Percentiles rank a stretch among this genome's conserved stretches.
Evolutionary conservation across 2,329 filamentous ascomycete species (phyloP).

Genomic region (Fusarium sp.): DNA sequence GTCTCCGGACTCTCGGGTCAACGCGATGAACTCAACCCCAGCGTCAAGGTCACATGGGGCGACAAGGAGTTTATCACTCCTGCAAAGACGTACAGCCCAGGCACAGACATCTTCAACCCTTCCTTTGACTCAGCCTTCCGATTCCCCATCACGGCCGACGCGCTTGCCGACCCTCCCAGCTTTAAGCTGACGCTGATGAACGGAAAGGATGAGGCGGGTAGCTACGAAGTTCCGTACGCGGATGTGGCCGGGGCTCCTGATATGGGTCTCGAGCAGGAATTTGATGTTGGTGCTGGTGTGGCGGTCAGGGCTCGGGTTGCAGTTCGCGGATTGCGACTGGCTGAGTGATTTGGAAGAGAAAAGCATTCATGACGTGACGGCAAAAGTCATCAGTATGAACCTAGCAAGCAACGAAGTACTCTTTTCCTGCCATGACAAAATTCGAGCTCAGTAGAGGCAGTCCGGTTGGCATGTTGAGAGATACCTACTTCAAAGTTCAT

Average conservation of each 20-base stretch:
- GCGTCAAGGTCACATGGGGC: conserved; percentile 42
- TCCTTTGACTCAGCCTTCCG: conserved; percentile 41
- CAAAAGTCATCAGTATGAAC: conserved; percentile 11
- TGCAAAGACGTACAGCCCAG: conserved; percentile 38
- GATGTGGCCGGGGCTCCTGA: conserved; percentile 17
- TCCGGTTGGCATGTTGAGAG: not conserved
- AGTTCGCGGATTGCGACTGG: conserved; percentile 34
- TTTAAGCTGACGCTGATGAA: conserved; percentile 38
- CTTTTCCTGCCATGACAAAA: not conserved
- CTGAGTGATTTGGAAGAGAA: conserved; percentile 22
- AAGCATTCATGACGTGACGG: not conserved
- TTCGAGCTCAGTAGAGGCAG: not conserved
- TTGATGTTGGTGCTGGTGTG: conserved; percentile 39
- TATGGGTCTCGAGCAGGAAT: conserved; percentile 31
- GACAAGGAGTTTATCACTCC: conserved; percentile 41
- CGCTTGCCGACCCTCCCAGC: conserved; percentile 25
- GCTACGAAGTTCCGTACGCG: conserved; percentile 31
- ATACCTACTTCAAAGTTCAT: not conserved
- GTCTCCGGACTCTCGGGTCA: conserved; percentile 35
- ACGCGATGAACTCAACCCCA: conserved; percentile 43
- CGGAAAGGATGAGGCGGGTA: conserved; percentile 25
- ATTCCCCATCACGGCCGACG: conserved; percentile 39
- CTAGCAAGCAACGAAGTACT: conserved; percentile 15
- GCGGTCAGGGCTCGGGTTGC: conserved; percentile 35
- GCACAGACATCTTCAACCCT: conserved; percentile 45